Conservation (phyloP, 1,284 basidiomycete species). For the Cystobasidium slooffiae region DNA sequence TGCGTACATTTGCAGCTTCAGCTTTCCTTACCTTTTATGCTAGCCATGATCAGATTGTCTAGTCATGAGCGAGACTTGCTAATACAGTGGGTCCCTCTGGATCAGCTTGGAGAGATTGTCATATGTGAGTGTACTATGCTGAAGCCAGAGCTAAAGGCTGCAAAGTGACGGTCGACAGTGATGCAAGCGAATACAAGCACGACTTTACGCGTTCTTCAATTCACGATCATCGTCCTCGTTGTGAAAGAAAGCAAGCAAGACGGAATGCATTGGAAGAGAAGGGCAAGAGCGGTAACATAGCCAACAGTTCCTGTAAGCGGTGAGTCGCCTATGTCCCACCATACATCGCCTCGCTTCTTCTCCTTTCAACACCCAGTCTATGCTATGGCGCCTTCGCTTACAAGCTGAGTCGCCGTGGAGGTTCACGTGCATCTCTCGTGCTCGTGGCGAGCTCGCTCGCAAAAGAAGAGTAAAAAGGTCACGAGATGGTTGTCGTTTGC, state of each 20-base stretch:
- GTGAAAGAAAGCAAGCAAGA: not conserved
- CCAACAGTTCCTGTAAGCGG: too few species aligned
- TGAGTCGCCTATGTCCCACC: too few species aligned
- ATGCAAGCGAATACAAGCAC: not conserved
- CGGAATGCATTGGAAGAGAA: too few species aligned
- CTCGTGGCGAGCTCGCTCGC: not conserved
- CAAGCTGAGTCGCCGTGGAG: not conserved
- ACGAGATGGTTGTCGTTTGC: not conserved
- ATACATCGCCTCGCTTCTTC: too few species aligned
- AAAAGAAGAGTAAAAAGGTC: not conserved
- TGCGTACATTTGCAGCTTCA: not conserved
- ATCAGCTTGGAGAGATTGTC: too few species aligned
- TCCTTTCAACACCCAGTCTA: too few species aligned
- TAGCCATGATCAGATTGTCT: conserved; percentile 7
- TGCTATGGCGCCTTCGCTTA: conserved; percentile 24
- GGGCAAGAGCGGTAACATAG: too few species aligned
- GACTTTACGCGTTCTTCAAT: conserved; percentile 1
- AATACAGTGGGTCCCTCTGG: too few species aligned
- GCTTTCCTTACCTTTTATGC: conserved; percentile 18
- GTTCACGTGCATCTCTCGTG: conserved; percentile 14
- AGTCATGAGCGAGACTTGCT: too few species aligned
- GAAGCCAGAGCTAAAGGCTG: too few species aligned
- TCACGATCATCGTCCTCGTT: not conserved
- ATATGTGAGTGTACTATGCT: too few species aligned
- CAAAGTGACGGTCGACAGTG: too few species aligned